phyloP scores from a whole-genome alignment of 768 basidiomycete genomes.

The Tylopilus felleus region DNA sequence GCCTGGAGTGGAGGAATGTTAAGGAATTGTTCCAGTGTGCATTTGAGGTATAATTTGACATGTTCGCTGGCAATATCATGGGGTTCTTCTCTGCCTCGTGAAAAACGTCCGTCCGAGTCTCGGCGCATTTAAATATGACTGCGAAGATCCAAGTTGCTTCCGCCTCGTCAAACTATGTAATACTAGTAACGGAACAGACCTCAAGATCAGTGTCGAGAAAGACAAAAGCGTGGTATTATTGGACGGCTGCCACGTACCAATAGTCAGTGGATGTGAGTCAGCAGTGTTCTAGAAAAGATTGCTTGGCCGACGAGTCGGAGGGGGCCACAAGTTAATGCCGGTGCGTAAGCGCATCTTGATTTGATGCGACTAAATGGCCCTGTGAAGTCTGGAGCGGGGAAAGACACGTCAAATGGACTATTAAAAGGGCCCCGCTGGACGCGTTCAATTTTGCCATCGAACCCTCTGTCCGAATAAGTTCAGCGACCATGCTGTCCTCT shows the following conservation, averaged over 20 bases:
- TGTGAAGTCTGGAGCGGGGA: slow-evolving; percentile 8
- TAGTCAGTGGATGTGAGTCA: not conserved
- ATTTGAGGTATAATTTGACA: not conserved
- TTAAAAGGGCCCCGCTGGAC: slow-evolving; percentile 3
- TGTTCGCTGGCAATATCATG: not conserved
- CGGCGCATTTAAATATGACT: not conserved
- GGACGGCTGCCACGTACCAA: not conserved
- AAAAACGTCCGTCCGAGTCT: not conserved
- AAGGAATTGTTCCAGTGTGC: not conserved
- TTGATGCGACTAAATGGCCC: not conserved
- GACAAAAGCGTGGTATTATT: not conserved
- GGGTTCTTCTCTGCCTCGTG: not conserved
- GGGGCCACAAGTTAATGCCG: not conserved
- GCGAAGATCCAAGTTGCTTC: too few species aligned
- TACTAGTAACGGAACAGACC: not conserved
- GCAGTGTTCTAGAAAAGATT: not conserved
- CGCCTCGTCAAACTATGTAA: too few species aligned
- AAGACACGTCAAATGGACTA: not conserved
- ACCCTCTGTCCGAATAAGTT: not conserved
- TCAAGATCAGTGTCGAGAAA: not conserved
- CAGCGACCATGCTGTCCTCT: not conserved
- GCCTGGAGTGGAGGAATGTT: too few species aligned
- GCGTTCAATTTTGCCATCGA: not conserved
- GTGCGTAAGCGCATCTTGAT: slow-evolving; percentile 9
- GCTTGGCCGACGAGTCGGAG: not conserved